Evolutionary conservation across 208 protist genomes (phyloP).

Genomic region (Acanthamoeba lenticulata): DNA sequence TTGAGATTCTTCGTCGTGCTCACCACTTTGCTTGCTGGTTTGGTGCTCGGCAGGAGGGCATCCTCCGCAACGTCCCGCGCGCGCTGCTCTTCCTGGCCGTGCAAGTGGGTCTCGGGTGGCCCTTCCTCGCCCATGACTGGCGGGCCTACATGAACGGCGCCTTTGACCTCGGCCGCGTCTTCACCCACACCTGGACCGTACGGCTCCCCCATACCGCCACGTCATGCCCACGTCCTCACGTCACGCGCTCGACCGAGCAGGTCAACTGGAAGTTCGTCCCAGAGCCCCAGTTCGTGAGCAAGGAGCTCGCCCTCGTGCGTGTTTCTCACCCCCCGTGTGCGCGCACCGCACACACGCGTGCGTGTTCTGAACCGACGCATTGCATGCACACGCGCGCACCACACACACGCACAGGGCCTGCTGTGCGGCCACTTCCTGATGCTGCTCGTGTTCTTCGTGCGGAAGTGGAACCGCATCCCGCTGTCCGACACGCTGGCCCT

Average conservation of each 20-base stretch:
- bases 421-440: not conserved
- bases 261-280: slow-evolving; percentile 89
- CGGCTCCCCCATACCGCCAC: not conserved
- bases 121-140: slow-evolving; percentile 84
- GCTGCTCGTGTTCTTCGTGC: slow-evolving; percentile 60
- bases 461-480: not conserved
- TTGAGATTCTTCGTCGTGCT: not conserved
- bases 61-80: not conserved
- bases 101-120: slow-evolving; percentile 81
- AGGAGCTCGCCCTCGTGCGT: slow-evolving; percentile 67
- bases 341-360: no score
- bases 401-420: not conserved
- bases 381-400: not conserved
- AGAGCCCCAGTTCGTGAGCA: slow-evolving; percentile 81
- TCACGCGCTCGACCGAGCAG: slow-evolving; percentile 74
- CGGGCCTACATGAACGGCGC: slow-evolving; percentile 82
- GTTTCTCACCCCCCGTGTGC: slow-evolving; percentile 65
- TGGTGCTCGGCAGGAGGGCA: not conserved
- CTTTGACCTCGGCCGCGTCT: slow-evolving; percentile 85
- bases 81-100: not conserved
- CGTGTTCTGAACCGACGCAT: no score
- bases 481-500: slow-evolving; percentile 14
- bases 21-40: not conserved
- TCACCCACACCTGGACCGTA: slow-evolving; percentile 43
- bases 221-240: not conserved